Evolutionary conservation across 495 filamentous ascomycete genomes (phyloP), one percentile per base, ranked within the genome.

Genomic region (Aspergillus panamensis): DNA sequence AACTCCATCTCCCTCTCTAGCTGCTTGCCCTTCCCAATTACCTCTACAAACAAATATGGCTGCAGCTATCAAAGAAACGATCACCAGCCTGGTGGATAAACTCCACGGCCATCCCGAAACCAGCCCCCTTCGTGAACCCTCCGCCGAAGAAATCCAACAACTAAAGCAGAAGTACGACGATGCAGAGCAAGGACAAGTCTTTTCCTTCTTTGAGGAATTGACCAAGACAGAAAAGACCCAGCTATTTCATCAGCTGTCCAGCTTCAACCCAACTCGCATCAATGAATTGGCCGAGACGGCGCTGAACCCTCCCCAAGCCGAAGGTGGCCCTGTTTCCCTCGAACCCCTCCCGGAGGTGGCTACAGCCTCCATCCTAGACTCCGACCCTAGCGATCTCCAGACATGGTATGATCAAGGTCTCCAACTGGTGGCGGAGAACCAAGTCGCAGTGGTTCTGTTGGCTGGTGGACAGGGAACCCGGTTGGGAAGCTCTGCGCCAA

Each of bases 391-490:
- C 48, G 90, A 93, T 62, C 82, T 97, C 53, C 79, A 91, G 58
- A 80, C 77, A 70, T 99, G 92, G 92, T 91, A 96, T 63, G 70
- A 90, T 50, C 73, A 80, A n/a, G 94, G 94, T 43, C 76, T 97
- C 53, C 85, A 92, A 68, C 73, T 92, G 64, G 94, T 97, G 60
- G 86, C 89, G 12, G 80, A 87, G 64, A 93, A 92, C 77, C 88
- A 92, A 73, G 94, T 97, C 31, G 95, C 87, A 9, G 94, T 99
- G 29, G 92, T 99, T 31, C 79, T 99, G 66, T 92, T 99, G 87
- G 94, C 93, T 61, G 94, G 94, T 69, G 94, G 94, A 6, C 94
- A 99, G 76, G 94, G 94, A 62, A 97, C 94, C 48, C 85, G 94
- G 35, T 75, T 99, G 32, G 94, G 94, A 62, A 96, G 92, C 80